These are phyloP conservation scores for Colletotrichum acutatum DNA, from an alignment of 2,329 filamentous ascomycete species.

Conservation along the genomic window DNA sequence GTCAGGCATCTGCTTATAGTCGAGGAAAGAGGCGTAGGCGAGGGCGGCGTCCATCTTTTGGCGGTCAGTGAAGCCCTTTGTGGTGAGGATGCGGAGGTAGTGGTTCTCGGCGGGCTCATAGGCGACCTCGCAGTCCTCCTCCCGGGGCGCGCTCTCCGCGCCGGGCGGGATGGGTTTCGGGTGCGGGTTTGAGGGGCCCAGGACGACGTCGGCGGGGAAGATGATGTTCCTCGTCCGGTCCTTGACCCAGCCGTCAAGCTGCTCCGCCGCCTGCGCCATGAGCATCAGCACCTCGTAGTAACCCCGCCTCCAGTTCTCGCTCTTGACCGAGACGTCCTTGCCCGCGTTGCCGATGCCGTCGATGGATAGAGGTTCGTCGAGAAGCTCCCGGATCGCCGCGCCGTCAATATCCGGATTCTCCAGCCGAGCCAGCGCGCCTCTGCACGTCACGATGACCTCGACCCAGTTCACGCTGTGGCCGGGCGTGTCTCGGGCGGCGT, in stretches of 20 bases:
- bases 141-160: slow-evolving; percentile 70
- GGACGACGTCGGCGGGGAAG: slow-evolving; percentile 78
- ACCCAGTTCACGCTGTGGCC: slow-evolving; percentile 73
- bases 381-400: slow-evolving; percentile 67
- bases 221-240: slow-evolving; percentile 74
- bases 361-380: slow-evolving; percentile 63
- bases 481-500: slow-evolving; percentile 65
- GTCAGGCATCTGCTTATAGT: slow-evolving; percentile 75
- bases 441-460: slow-evolving; percentile 69
- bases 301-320: slow-evolving; percentile 85
- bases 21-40: slow-evolving; percentile 86
- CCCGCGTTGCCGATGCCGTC: slow-evolving; percentile 63
- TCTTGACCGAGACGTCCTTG: slow-evolving; percentile 78
- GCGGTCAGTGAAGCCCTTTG: slow-evolving; percentile 79
- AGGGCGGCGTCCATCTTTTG: slow-evolving; percentile 86
- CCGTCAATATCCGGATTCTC: slow-evolving; percentile 79
- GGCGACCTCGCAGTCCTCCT: slow-evolving; percentile 79
- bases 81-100: slow-evolving; percentile 86
- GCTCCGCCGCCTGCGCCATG: slow-evolving; percentile 79
- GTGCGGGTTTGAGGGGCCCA: slow-evolving; percentile 85
- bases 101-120: slow-evolving; percentile 78
- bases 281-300: slow-evolving; percentile 88
- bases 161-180: slow-evolving; percentile 78
- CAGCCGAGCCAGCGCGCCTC: slow-evolving; percentile 70
- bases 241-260: slow-evolving; percentile 81